Evolutionary conservation across 2,329 filamentous ascomycete genomes (phyloP).

Genomic region (Elsinoe fawcettii): DNA sequence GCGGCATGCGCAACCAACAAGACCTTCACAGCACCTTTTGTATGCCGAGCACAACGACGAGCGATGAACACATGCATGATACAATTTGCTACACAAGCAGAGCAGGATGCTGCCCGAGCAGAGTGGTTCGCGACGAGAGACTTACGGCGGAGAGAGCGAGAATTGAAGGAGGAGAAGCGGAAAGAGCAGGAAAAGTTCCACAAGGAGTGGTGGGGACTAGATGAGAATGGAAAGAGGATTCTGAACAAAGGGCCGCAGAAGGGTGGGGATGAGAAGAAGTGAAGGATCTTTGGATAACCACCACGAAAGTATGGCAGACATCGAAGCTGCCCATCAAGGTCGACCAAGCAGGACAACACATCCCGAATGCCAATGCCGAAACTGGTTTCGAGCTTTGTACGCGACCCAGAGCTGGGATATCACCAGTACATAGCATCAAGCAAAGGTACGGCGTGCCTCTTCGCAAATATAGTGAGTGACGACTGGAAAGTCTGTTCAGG

Average conservation of each 20-base stretch:
- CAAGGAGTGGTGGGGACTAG: conserved; percentile 45
- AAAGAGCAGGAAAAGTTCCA: conserved; percentile 39
- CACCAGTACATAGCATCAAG: no score
- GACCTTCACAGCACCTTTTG: conserved; percentile 80
- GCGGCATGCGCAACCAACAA: conserved; percentile 80
- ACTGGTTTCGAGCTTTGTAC: no score
- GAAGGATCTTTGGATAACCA: background rate
- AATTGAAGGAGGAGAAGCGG: conserved; percentile 45
- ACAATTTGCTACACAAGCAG: conserved; percentile 69
- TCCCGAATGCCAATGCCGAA: no score
- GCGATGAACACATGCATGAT: conserved; percentile 95
- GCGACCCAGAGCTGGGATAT: no score
- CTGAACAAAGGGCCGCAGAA: conserved; percentile 27
- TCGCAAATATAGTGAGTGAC: no score
- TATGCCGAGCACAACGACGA: conserved; percentile 69
- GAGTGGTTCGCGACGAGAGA: conserved; percentile 83
- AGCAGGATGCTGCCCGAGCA: conserved; percentile 80
- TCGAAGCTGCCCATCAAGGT: no score
- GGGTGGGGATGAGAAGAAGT: background rate
- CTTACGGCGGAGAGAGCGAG: conserved; percentile 59
- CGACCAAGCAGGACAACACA: no score
- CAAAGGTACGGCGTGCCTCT: no score
- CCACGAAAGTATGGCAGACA: no score
- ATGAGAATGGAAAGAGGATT: conserved; percentile 30
- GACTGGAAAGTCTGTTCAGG: no score